phyloP scores from a whole-genome alignment of 2,329 filamentous ascomycete genomes.

The Phialophora macrospora region DNA sequence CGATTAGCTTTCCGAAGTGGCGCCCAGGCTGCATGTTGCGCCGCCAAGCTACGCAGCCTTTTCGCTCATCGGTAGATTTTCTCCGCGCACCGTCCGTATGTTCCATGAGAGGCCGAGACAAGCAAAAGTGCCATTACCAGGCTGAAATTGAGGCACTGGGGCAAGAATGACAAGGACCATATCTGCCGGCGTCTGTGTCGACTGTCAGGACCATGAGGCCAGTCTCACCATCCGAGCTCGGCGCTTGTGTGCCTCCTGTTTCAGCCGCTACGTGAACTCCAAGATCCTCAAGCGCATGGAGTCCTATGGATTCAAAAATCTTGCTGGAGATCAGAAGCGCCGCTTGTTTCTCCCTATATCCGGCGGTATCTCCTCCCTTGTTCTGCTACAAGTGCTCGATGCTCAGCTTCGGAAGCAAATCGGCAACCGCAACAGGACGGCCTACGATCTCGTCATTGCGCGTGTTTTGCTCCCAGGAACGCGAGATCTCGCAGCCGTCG shows the following conservation, averaged over 20 bases:
- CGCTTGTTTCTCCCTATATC: constrained; percentile 79
- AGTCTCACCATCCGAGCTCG: constrained; percentile 63
- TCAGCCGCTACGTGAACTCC: constrained; percentile 73
- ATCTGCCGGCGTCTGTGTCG: constrained; percentile 53
- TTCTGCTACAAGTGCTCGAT: constrained; percentile 76
- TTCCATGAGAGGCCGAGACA: background rate
- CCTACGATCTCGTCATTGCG: constrained; percentile 63
- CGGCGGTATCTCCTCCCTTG: constrained; percentile 78
- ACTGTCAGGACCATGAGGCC: constrained; percentile 60
- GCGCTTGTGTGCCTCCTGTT: constrained; percentile 71
- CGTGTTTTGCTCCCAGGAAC: constrained; percentile 51
- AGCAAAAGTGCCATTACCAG: background rate
- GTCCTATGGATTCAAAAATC: constrained; percentile 59
- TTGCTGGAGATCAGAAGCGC: constrained; percentile 49
- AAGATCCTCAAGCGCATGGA: constrained; percentile 82
- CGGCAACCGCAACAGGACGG: constrained; percentile 62
- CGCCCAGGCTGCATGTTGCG: background rate
- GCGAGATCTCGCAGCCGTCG: constrained; percentile 29
- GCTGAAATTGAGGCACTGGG: background rate
- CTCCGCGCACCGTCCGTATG: background rate
- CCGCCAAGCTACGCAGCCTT: background rate
- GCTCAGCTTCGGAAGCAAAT: constrained; percentile 69
- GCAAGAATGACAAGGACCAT: background rate
- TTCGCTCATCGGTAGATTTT: background rate
- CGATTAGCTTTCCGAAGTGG: background rate